Evolutionary conservation across 345 rosid genomes (phyloP).

Genomic region (thale cress (Arabidopsis thaliana)): DNA sequence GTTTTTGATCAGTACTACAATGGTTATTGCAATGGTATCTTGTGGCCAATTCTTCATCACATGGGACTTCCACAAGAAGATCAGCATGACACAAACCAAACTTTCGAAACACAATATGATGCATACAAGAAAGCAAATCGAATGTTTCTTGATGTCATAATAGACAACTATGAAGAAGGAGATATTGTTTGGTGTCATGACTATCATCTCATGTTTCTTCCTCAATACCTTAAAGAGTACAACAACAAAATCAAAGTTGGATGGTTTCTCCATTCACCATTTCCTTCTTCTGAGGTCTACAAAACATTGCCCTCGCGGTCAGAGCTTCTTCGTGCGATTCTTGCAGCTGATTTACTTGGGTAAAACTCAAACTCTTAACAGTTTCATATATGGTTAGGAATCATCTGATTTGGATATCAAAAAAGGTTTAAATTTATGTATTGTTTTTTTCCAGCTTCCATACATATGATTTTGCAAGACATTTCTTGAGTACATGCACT

Average conservation of each 20-base stretch:
- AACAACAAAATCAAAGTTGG: slow-evolving; percentile 87
- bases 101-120: slow-evolving; percentile 86
- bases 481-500: slow-evolving; percentile 91
- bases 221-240: slow-evolving; percentile 80
- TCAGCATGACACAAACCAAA: slow-evolving; percentile 77
- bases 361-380: slow-evolving; percentile 35
- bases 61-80: slow-evolving; percentile 96
- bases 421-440: background rate
- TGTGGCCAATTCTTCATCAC: slow-evolving; percentile 97
- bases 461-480: slow-evolving; percentile 93
- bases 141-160: slow-evolving; percentile 91
- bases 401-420: slow-evolving; percentile 10
- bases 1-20: slow-evolving; percentile 91
- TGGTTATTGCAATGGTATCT: slow-evolving; percentile 92
- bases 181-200: slow-evolving; percentile 98
- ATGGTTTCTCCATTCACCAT: slow-evolving; percentile 99
- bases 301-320: slow-evolving; percentile 91
- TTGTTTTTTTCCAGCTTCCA: slow-evolving; percentile 63
- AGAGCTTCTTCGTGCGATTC: slow-evolving; percentile 81
- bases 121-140: slow-evolving; percentile 93
- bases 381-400: background rate
- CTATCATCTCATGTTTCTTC: slow-evolving; percentile 95
- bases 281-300: slow-evolving; percentile 94
- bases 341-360: slow-evolving; percentile 92
- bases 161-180: slow-evolving; percentile 82